Evolutionary conservation across 805 yeast genomes (phyloP).

Genomic region (Priceomyces medius): DNA sequence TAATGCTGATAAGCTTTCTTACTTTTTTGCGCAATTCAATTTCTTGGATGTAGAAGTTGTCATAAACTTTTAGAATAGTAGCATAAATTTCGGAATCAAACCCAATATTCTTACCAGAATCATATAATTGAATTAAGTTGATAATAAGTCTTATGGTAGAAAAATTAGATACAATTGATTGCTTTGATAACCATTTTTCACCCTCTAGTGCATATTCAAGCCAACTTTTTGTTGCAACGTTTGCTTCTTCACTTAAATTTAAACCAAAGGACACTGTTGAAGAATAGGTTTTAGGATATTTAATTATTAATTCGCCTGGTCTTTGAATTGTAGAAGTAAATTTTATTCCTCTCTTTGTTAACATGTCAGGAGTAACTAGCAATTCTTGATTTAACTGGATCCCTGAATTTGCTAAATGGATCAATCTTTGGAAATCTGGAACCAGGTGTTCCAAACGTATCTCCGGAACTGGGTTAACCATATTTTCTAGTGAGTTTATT

Average conservation of each 20-base stretch:
- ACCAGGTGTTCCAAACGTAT: constrained; percentile 30
- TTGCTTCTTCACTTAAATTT: constrained; percentile 53
- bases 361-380: constrained; percentile 48
- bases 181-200: constrained; percentile 49
- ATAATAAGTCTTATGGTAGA: constrained; percentile 49
- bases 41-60: constrained; percentile 40
- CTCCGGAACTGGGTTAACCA: constrained; percentile 27
- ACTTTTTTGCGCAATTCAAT: constrained; percentile 39
- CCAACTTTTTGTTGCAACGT: constrained; percentile 61
- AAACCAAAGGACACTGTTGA: constrained; percentile 55
- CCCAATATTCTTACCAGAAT: constrained; percentile 24
- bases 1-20: constrained; percentile 27
- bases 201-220: constrained; percentile 47
- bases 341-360: constrained; percentile 49
- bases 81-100: constrained; percentile 37
- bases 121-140: constrained; percentile 46
- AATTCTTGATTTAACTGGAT: constrained; percentile 40
- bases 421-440: constrained; percentile 22
- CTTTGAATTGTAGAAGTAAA: constrained; percentile 51
- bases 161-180: constrained; percentile 51
- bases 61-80: constrained; percentile 32
- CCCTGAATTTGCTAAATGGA: constrained; percentile 16
- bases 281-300: constrained; percentile 56
- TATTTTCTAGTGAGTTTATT: constrained; percentile 30
- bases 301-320: constrained; percentile 61